Evolutionary conservation across 768 basidiomycete species (phyloP), one percentile per base, ranked within the genome.

Genomic region (Pholiota microspora): DNA sequence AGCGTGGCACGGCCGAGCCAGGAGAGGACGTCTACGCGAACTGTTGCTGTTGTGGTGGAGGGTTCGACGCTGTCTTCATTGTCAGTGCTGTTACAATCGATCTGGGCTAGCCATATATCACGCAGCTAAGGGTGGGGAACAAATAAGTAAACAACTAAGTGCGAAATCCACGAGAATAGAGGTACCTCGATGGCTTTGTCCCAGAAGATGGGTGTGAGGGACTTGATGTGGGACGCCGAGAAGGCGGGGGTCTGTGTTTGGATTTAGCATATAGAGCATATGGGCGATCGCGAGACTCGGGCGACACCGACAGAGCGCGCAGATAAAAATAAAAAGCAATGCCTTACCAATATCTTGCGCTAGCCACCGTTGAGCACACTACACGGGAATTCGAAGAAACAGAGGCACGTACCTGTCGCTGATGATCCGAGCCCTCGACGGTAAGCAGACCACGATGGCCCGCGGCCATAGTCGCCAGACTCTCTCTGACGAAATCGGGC

Each of bases 1-100:
- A 92, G 75, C 2, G 89, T 88, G 27, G 80, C 77, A 40, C 79
- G 79, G 32, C 80, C 82, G 2, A 91, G 73, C 83, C 84, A 89
- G 0, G 74, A 68, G 36, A 86, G 71, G 4, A 83, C 79, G 46
- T 93, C 86, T 35, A 89, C 70, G 9, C 69, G 72, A 34, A 58
- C 28, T 59, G 46, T 24, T 42, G 18, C 21, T 18, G 16, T 5
- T 7, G 40, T 18, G 13, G 40, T 48, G 18, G 42, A 44, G 13
- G 44, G 18, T 9, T 15, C 8, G 2, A 50, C 54, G 64, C 25
- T 46, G 47, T 38, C 27, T 21, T 15, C 35, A 38, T 16, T 21
- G 42, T 56, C n/a, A n/a, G n/a, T n/a, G n/a, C n/a, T n/a, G n/a
- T n/a, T n/a, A n/a, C n/a, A n/a, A n/a, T n/a, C 51, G 45, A 50